Base-by-base conservation (phyloP, 257 asterid genomes). In the Leonotis leonurus region DNA sequence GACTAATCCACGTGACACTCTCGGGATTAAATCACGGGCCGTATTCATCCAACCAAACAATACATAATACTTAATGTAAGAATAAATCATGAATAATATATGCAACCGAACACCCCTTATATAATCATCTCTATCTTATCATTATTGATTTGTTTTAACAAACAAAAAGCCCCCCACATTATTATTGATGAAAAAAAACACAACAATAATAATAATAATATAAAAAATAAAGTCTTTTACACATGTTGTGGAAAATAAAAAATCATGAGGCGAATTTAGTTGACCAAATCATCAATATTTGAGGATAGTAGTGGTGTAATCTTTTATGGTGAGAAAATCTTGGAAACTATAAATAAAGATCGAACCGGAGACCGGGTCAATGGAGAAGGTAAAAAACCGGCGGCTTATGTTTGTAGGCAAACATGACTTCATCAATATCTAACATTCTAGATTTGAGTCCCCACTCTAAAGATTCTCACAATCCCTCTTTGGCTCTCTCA, bases 401-500 rank as follows among this genome's bases (percentile, higher is more conserved):
- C 76, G 67, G 73, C 70, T 64, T 35, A 3, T 2, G 35, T 30
- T 14, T 60, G 78, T 49, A 46, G 25, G 48, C 59, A 50, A 48
- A 48, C 49, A 63, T 37, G 52, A 14, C 12, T n/a, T 48, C 60
- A 35, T 22, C 69, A 52, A 21, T 36, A 64, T 64, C 70, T 52
- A 25, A n/a, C 18, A 11, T 0, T 4, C 8, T 16, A 17, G 70
- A 64, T 64, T 64, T 64, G 61, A 48, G 54, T 24, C 62, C 62
- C 70, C 70, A 64, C 70, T 11, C 8, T 3, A 51, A 36, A 51
- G 70, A 64, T 64, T 51, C 45, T 43, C 6, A 52, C 60, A 51
- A 37, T 54, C 61, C 35, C 36, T 22, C 27, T 29, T 41, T 60
- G 1, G 40, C 52, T 45, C 27, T n/a, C 24, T n/a, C 9, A 2